Base-by-base conservation (phyloP, 495 filamentous ascomycete species). In the Apodospora peruviana region DNA sequence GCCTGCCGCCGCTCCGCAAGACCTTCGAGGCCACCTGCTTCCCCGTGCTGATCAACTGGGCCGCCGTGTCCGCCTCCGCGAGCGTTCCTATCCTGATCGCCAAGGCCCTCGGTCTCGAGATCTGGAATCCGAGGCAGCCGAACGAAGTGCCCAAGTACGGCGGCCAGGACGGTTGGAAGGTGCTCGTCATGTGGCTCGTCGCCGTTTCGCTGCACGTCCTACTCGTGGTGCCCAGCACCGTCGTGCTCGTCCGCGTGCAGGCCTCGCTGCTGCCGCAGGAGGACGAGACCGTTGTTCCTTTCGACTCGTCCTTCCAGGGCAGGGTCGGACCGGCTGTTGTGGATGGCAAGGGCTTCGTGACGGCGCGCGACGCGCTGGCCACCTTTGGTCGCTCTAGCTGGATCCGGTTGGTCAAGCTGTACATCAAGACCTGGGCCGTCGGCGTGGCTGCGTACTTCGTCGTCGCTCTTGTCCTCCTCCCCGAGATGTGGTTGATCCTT, bases 311-410 rank as follows among this genome's bases (percentile, higher is more conserved):
- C 14, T 77, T 77, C 55, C 55, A 56, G 43, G 71, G 73, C 45
- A 72, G 61, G 52, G 66, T 77, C 9, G 68, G 68, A 58, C 69
- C 83, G 18, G 78, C 76, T 18, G 75, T 86, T 38, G 68, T 88
- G 5, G 84, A 81, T 49, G 88, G 87, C 45, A 79, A 76, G 60
- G 84, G 86, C 56, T 77, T 73, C 52, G 72, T 86, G 45, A 78
- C 79, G 38, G 75, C 91, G 61, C 61, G 76, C 23, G 85, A 89
- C 53, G 88, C 87, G 0, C 84, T 87, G 81, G 74, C 67, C 40
- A 85, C 77, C 21, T 86, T 94, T 58, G 75, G 82, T 56, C 74
- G 79, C 55, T 67, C 76, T 46, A 81, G 83, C 43, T 81, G 85
- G 54, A 65, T 80, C 20, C 74, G 88, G 17, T 75, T 90, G 48